These are phyloP conservation scores for Starmerella sp. DNA, from an alignment of 805 yeast species.

Conservation along the genomic window DNA sequence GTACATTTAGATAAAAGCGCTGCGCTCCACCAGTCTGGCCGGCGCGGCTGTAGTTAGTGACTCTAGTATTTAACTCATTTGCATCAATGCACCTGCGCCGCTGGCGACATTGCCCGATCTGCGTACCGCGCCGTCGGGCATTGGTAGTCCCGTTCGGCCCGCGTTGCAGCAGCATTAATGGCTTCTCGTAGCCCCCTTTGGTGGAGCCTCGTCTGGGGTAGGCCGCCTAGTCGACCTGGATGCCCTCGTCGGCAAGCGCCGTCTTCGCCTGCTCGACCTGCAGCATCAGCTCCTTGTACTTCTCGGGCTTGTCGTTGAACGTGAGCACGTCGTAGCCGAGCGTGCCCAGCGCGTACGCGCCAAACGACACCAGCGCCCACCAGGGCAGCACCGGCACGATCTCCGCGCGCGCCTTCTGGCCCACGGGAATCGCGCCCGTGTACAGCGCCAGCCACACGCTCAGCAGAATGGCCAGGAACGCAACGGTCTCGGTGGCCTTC, in stretches of 20 bases:
- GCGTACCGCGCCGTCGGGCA: too few species aligned
- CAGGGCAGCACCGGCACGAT: constrained; percentile 57
- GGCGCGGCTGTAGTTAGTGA: too few species aligned
- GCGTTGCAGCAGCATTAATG: neutral
- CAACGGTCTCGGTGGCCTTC: constrained; percentile 51
- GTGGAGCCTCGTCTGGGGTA: too few species aligned
- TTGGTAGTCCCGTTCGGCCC: too few species aligned
- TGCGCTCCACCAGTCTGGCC: too few species aligned
- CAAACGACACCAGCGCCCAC: constrained; percentile 60
- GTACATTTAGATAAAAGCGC: too few species aligned
- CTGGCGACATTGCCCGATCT: too few species aligned
- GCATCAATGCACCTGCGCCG: too few species aligned
- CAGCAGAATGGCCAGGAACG: constrained; percentile 36
- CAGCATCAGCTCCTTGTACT: constrained; percentile 48
- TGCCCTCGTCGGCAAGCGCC: constrained; percentile 45
- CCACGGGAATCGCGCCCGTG: constrained; percentile 45
- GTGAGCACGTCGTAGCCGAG: constrained; percentile 59
- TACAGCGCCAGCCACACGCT: constrained; percentile 45
- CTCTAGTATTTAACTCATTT: too few species aligned
- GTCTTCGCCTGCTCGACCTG: constrained; percentile 54
- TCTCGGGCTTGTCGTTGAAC: constrained; percentile 59
- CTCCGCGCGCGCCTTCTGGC: constrained; percentile 38
- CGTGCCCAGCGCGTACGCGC: constrained; percentile 55
- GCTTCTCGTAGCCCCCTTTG: neutral
- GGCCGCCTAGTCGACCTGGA: constrained; percentile 21